Evolutionary conservation across 306 rosid genomes (phyloP), one percentile per base, ranked within the genome.

Genomic region (Cicer bijugum): DNA sequence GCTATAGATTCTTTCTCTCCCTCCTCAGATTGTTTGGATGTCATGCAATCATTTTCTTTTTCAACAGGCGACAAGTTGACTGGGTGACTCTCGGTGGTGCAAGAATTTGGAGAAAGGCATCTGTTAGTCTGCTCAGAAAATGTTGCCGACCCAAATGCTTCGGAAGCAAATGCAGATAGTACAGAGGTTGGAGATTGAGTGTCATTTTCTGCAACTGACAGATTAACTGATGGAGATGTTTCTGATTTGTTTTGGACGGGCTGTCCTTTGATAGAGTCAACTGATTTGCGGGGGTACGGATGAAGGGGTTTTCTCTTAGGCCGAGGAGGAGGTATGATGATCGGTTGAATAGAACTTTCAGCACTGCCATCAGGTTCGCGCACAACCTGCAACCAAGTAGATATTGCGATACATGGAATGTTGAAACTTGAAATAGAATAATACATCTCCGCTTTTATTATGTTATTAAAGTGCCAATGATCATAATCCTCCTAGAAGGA

Each of bases 291-390:
- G 50, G 98, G 98, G 77, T 93, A 93, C 69, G 98, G 98, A 84
- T 89, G 98, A 74, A 87, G 76, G 1, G 98, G 98, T 69, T 91
- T 93, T 80, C 93, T 84, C 85, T 93, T 93, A 0, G 98, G 98
- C 72, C 98, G 90, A 17, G 98, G 98, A 69, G 97, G 98, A 75
- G 97, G 98, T 78, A 94, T 94, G 74, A 86, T 89, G 74, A 84
- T 81, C 71, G 92, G 92, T 52, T 76, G 89, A 35, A 84, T 70
- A 38, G 89, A 75, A 76, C 70, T 86, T 75, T 89, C 98, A 33
- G 74, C 84, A 69, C 72, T 78, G 48, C 82, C 86, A 63, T 84
- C 80, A 15, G 91, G 87, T 35, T 86, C 94, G 61, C 89, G 85
- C 71, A 81, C 91, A 50, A 94, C 87, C 98, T 94, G 87, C 60